Percentiles rank a stretch among this genome's conserved stretches.
Conservation (phyloP, 768 basidiomycete genomes). For the Lyophyllum shimeji region DNA sequence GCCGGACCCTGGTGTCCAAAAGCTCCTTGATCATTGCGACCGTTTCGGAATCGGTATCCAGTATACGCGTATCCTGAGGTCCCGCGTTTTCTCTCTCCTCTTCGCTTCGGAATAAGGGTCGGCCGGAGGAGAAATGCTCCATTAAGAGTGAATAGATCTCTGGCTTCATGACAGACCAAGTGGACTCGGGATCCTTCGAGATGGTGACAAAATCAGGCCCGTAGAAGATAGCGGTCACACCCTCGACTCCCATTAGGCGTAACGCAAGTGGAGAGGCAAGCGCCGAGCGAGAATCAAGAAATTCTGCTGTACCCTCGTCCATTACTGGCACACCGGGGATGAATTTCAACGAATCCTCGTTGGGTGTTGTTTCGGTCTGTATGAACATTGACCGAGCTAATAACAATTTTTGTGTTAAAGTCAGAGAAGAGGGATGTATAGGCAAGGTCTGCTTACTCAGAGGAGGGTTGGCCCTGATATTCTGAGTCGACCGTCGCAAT, state of each 20-base stretch:
- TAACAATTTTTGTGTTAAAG: not conserved
- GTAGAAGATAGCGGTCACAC: constrained; percentile 87
- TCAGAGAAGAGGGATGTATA: not conserved
- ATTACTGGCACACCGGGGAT: constrained; percentile 92
- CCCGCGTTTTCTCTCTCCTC: constrained; percentile 81
- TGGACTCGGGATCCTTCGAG: constrained; percentile 81
- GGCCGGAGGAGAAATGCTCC: constrained; percentile 95
- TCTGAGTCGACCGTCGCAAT: constrained; percentile 16
- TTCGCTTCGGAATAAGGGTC: constrained; percentile 80
- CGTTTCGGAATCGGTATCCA: constrained; percentile 94
- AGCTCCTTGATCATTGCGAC: constrained; percentile 99
- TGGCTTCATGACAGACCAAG: constrained; percentile 92
- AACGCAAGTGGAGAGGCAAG: constrained; percentile 93
- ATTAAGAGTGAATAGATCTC: constrained; percentile 95
- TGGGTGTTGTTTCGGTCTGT: constrained; percentile 96
- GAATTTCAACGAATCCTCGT: constrained; percentile 97
- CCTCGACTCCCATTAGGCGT: constrained; percentile 92
- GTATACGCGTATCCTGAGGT: constrained; percentile 89
- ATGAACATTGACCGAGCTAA: constrained; percentile 93
- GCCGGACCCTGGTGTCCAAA: constrained; percentile 90
- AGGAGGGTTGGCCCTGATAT: constrained; percentile 21
- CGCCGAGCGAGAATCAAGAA: constrained; percentile 85
- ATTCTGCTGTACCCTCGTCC: constrained; percentile 88
- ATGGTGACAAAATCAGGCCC: constrained; percentile 99
- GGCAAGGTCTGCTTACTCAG: constrained; percentile 31